A percentile compares a stretch with the other conserved stretches of the same genome.
These are phyloP conservation scores for Seiridium unicorne DNA, from an alignment of 2,329 filamentous ascomycete species.

Conservation along the genomic window DNA sequence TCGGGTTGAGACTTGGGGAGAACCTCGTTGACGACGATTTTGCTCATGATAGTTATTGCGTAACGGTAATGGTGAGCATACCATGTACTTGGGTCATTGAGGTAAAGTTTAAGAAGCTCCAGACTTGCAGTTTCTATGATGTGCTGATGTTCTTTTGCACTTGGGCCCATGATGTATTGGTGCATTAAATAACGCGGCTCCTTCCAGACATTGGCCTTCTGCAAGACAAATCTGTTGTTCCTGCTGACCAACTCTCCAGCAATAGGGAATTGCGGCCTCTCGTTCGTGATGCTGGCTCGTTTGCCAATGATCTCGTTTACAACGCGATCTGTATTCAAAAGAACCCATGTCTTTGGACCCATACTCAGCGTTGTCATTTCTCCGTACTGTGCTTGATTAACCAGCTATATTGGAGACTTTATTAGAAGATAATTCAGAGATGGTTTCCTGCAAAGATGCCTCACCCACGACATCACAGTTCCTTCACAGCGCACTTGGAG, in stretches of 20 bases:
- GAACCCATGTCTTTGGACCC: conserved; percentile 36
- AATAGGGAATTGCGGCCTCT: conserved; percentile 30
- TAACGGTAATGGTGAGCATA: not conserved
- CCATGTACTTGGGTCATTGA: not conserved
- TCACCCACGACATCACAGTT: not conserved
- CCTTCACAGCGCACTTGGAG: not conserved
- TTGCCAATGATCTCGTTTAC: conserved; percentile 36
- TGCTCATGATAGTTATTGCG: not conserved
- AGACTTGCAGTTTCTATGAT: not conserved
- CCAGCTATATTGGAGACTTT: not conserved
- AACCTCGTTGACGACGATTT: not conserved
- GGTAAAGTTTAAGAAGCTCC: not conserved
- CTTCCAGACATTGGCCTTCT: conserved; percentile 12
- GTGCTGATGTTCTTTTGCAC: not conserved
- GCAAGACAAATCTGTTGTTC: conserved; percentile 29
- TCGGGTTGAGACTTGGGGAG: not conserved
- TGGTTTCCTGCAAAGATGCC: not conserved
- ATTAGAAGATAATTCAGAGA: not conserved
- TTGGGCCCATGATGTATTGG: not conserved
- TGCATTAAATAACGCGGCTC: not conserved
- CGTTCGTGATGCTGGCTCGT: conserved; percentile 30
- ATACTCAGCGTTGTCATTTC: conserved; percentile 26
- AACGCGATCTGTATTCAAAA: conserved; percentile 39
- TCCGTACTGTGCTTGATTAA: conserved; percentile 14
- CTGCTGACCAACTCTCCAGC: conserved; percentile 34